Base-by-base conservation (phyloP, 495 filamentous ascomycete genomes). In the Pyrenopolyporus hunteri region DNA sequence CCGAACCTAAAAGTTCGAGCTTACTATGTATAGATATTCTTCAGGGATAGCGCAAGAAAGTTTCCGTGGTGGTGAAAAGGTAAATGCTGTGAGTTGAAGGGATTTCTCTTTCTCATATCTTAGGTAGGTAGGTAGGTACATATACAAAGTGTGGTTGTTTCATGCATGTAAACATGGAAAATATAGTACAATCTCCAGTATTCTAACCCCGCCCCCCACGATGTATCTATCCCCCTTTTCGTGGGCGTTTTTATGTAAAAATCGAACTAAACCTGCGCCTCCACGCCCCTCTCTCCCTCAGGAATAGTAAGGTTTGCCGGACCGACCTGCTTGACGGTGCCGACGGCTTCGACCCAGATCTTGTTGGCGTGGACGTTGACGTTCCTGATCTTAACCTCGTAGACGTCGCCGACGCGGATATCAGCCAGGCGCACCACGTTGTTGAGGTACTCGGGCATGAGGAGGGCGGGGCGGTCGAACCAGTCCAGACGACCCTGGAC, bases 381-480 rank as follows among this genome's bases (percentile, higher is more conserved):
- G 16, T 76, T 70, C 0, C 54, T 68, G 32, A 92, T 76, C 71
- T 82, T 80, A 4, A 87, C 86, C 58, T 85, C 82, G 57, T 85
- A 83, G 61, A 74, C 77, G 64, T 80, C 85, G 57, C 75, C 87
- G 8, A 59, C 35, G n/a, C 63, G 63, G 2, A 76, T 64, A 2
- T 82, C 74, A 1, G 67, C 58, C 20, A 73, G 70, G 14, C 59
- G 59, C 26, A 70, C 54, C 5, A 71, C 59, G n/a, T 68, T 50
- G 65, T 67, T 39, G 64, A 80, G 9, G 40, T 69, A 57, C 45
- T 67, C 49, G 58, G 74, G 13, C 59, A 73, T 43, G 36, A 80
- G 28, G 45, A 25, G 19, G 8, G 67, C 78, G n/a, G 7, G 23
- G 25, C 66, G 64, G 6, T 75, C 74, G 47, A 77, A 80, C 70